Percentiles rank a stretch among this genome's conserved stretches.
Conservation (phyloP, 176 grass and related monocot genomes). For the barley (Hordeum vulgare) region DNA sequence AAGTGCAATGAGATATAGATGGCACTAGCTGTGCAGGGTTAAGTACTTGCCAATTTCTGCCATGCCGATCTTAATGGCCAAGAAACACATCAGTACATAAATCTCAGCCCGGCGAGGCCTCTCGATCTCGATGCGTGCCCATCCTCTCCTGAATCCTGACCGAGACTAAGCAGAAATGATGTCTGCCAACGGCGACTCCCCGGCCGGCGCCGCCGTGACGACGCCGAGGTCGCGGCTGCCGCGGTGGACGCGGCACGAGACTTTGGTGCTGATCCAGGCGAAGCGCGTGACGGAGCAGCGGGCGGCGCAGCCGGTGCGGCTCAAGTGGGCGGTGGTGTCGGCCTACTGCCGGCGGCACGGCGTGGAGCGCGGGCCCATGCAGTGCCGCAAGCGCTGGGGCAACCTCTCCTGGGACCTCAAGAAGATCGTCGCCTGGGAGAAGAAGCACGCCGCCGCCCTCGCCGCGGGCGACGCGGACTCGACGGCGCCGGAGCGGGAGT, state of each 20-base stretch:
- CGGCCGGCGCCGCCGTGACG: neutral
- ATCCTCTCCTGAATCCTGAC: neutral
- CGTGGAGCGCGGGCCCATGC: constrained; percentile 44
- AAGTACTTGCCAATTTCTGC: constrained; percentile 1
- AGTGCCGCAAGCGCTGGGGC: constrained; percentile 61
- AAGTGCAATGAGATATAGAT: neutral
- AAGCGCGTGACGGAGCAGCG: constrained; percentile 33
- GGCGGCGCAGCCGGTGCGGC: constrained; percentile 19
- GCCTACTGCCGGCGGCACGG: constrained; percentile 56
- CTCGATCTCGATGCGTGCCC: neutral
- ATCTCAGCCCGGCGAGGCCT: neutral
- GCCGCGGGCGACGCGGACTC: neutral
- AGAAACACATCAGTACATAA: constrained; percentile 15
- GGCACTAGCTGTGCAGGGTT: constrained; percentile 9
- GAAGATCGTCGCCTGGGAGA: constrained; percentile 50
- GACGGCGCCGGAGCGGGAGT: neutral
- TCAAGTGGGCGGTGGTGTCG: constrained; percentile 60
- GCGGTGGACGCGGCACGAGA: constrained; percentile 62
- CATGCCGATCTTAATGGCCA: constrained; percentile 6
- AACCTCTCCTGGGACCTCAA: constrained; percentile 65
- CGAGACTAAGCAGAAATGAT: neutral
- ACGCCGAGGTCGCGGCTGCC: constrained; percentile 38
- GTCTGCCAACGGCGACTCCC: constrained; percentile 17
- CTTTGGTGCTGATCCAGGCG: constrained; percentile 49
- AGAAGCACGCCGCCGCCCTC: neutral